Evolutionary conservation across 345 rosid species (phyloP).

Genomic region (Carallia brachiata): DNA sequence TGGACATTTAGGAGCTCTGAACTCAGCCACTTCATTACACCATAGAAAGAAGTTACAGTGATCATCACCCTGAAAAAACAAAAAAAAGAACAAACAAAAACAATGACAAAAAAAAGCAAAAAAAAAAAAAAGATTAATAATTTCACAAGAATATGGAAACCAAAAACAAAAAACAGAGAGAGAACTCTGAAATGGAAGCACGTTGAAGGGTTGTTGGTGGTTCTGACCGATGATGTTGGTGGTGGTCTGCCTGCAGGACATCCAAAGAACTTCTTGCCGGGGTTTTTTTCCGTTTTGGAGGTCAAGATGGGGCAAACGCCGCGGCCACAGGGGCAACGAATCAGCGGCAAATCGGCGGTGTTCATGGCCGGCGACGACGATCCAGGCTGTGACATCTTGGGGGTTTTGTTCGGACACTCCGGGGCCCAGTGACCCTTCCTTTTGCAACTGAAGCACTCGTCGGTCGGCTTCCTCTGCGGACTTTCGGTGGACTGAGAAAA

Average conservation of each 20-base stretch:
- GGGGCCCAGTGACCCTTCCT: constrained; percentile 17
- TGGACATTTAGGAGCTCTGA: constrained; percentile 13
- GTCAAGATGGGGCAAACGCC: constrained; percentile 10
- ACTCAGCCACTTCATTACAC: not conserved
- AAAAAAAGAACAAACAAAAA: not conserved
- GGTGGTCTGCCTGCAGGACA: constrained; percentile 7
- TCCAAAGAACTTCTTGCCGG: constrained; percentile 14
- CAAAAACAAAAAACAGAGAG: no score
- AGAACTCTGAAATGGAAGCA: not conserved
- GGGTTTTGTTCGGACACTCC: constrained; percentile 15
- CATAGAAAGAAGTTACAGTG: constrained; percentile 11
- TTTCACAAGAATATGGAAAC: not conserved
- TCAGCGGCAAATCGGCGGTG: not conserved
- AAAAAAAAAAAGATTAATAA: not conserved
- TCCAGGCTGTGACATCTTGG: constrained; percentile 1
- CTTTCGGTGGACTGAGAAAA: no score
- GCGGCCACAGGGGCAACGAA: constrained; percentile 18
- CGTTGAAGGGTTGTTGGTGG: not conserved
- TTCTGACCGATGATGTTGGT: not conserved
- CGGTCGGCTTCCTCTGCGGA: not conserved
- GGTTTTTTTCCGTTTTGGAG: not conserved
- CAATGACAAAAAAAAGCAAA: not conserved
- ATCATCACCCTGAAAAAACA: not conserved
- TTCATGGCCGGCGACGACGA: not conserved
- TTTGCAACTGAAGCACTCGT: constrained; percentile 6